Percentiles rank a stretch among this genome's conserved stretches.
Conservation (phyloP, 2,329 filamentous ascomycete species). For the Fusarium sp. region DNA sequence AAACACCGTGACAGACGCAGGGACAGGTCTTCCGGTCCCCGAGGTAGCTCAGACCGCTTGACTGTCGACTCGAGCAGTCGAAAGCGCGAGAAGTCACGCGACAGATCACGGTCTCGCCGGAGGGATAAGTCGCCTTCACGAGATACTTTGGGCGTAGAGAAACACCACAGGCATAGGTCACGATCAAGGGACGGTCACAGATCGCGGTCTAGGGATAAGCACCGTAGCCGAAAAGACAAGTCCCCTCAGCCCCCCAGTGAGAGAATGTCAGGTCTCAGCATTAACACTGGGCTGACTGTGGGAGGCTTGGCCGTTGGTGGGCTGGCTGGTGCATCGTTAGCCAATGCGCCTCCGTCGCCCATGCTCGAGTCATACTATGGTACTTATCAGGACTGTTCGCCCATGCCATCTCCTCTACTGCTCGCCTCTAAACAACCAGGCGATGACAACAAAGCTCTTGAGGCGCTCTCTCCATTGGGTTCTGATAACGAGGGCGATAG, state of each 20-base stretch:
- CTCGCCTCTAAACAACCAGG: constrained; percentile 60
- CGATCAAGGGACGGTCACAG: constrained; percentile 31
- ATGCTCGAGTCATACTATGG: constrained; percentile 92
- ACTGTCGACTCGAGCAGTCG: constrained; percentile 37
- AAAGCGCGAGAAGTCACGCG: constrained; percentile 44
- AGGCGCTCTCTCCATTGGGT: constrained; percentile 64
- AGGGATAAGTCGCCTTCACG: constrained; percentile 41
- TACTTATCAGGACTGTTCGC: constrained; percentile 93
- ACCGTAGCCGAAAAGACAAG: constrained; percentile 49
- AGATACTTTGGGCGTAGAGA: constrained; percentile 22
- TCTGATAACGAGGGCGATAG: constrained; percentile 60
- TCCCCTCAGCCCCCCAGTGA: constrained; percentile 62
- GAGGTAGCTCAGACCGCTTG: constrained; percentile 40
- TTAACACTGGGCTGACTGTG: constrained; percentile 56
- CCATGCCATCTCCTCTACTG: constrained; percentile 87
- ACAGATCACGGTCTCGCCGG: constrained; percentile 37
- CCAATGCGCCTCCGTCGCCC: constrained; percentile 79
- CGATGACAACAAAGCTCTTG: constrained; percentile 61
- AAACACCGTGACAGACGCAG: constrained; percentile 50
- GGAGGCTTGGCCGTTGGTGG: constrained; percentile 42
- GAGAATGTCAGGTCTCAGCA: constrained; percentile 65
- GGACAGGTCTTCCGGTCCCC: constrained; percentile 41
- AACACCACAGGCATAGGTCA: constrained; percentile 35
- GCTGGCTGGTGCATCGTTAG: constrained; percentile 57
- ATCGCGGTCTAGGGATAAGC: constrained; percentile 29